phyloP scores from a whole-genome alignment of 176 grass and related monocot species.

The Cenchrus purpureus region DNA sequence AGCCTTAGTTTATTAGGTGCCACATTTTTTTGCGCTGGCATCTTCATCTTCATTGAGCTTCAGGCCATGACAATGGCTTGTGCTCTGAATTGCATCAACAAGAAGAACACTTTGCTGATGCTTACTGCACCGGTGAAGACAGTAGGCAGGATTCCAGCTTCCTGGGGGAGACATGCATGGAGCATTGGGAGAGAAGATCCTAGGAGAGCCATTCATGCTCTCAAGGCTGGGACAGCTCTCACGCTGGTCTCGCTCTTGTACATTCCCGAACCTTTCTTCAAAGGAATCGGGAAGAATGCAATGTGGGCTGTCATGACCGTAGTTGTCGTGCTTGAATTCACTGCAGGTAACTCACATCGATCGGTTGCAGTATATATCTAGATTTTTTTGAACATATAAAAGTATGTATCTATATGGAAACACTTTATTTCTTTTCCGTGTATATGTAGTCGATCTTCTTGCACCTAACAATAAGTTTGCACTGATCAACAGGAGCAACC shows the following conservation, averaged over 20 bases:
- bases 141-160: slow-evolving; percentile 44
- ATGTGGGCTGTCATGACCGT: slow-evolving; percentile 99
- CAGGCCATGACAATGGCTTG: slow-evolving; percentile 47
- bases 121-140: slow-evolving; percentile 47
- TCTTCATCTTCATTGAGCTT: slow-evolving; percentile 27
- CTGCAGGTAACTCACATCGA: slow-evolving; percentile 62
- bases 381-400: too few relatives aligned
- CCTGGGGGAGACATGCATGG: slow-evolving; percentile 52
- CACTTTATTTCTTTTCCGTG: background rate
- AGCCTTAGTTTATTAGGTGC: background rate
- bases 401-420: background rate
- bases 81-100: slow-evolving; percentile 27
- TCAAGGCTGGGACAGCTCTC: slow-evolving; percentile 77
- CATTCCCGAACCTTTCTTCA: slow-evolving; percentile 78
- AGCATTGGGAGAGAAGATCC: slow-evolving; percentile 74
- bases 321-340: slow-evolving; percentile 94
- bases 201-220: slow-evolving; percentile 72
- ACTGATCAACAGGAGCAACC: slow-evolving; percentile 64
- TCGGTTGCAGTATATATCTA: background rate
- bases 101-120: slow-evolving; percentile 32
- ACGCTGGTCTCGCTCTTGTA: slow-evolving; percentile 83
- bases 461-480: background rate
- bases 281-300: slow-evolving; percentile 77
- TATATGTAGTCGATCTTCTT: background rate
- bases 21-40: background rate